Conservation (phyloP, 495 filamentous ascomycete genomes). For the Melanomma pulvis-pyrius region DNA sequence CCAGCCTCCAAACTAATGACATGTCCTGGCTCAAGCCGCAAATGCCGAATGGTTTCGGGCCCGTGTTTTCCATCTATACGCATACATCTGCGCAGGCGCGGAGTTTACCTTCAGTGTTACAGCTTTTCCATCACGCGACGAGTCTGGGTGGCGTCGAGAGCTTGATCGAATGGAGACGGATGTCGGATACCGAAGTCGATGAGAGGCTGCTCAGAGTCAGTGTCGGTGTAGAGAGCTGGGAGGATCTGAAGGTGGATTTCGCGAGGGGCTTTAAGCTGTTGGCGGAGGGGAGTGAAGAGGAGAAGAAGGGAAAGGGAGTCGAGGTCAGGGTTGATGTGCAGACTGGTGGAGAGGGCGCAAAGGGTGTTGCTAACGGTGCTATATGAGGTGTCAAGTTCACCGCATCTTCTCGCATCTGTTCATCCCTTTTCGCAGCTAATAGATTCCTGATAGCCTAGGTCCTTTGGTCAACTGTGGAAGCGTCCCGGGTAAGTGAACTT, state of each 20-base stretch:
- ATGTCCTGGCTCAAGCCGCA: conserved; percentile 76
- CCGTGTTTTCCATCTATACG: conserved; percentile 80
- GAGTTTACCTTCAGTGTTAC: conserved; percentile 72
- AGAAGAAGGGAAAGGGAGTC: neutral
- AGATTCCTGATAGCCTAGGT: too few species aligned
- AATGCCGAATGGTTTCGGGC: conserved; percentile 90
- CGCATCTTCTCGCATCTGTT: too few species aligned
- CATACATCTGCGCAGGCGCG: conserved; percentile 62
- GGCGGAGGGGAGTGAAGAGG: neutral
- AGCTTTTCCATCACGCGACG: conserved; percentile 91
- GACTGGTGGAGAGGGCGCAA: neutral
- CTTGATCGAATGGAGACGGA: conserved; percentile 84
- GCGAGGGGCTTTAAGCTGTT: conserved; percentile 63
- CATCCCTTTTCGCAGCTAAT: too few species aligned
- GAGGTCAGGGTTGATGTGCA: conserved; percentile 1
- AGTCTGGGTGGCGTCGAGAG: conserved; percentile 92
- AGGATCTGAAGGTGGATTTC: conserved; percentile 81
- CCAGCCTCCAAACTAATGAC: conserved; percentile 68
- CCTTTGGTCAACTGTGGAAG: too few species aligned
- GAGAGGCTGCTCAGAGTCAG: conserved; percentile 76
- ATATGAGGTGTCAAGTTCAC: neutral
- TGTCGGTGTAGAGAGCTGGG: conserved; percentile 82
- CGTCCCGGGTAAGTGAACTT: too few species aligned
- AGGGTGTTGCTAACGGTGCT: conserved; percentile 9
- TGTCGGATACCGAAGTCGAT: conserved; percentile 79